phyloP scores from a whole-genome alignment of 371 early-diverging fungal genomes.

The Umbelopsis sp. region DNA sequence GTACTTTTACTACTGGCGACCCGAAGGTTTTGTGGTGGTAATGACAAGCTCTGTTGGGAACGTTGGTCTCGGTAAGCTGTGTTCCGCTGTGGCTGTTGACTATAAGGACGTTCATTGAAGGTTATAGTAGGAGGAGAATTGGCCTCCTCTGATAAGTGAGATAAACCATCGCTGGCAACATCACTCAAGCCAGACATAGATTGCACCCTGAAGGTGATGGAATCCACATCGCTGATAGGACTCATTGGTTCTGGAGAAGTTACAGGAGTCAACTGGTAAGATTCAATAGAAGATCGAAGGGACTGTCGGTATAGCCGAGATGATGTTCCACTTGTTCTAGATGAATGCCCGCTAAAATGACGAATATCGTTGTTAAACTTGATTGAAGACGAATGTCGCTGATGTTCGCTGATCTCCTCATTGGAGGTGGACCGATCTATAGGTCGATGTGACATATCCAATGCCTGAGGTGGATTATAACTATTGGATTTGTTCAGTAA shows the following conservation, averaged over 20 bases:
- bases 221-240: conserved; percentile 23
- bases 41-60: background rate
- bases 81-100: background rate
- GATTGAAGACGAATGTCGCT: background rate
- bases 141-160: background rate
- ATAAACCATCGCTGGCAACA: background rate
- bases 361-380: background rate
- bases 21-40: conserved; percentile 17
- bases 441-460: background rate
- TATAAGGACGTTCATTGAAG: background rate
- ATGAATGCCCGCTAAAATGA: background rate
- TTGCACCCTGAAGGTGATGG: background rate
- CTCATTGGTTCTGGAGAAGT: conserved; percentile 28
- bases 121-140: background rate
- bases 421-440: background rate
- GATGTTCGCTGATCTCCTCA: background rate
- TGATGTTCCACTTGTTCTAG: conserved; percentile 4
- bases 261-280: conserved; percentile 23
- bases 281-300: conserved; percentile 27
- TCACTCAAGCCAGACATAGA: background rate
- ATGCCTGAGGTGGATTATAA: background rate
- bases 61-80: background rate
- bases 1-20: conserved; percentile 29
- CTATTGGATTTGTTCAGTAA: background rate
- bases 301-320: conserved; percentile 21